Evolutionary conservation across 208 protist genomes (phyloP).

Genomic region (Tritrichomonas foetus): DNA sequence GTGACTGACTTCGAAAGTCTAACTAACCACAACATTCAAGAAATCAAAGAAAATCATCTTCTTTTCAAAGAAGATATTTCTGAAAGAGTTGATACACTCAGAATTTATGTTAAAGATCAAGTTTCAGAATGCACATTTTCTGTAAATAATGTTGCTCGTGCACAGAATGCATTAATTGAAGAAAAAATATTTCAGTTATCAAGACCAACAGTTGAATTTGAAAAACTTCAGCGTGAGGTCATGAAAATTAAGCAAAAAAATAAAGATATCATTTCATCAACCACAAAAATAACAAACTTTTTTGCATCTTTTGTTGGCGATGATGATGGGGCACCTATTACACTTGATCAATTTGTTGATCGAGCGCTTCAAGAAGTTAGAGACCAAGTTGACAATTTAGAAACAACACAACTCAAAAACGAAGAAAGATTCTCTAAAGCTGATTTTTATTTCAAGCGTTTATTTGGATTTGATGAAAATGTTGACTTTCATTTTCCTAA

Average conservation of each 20-base stretch:
- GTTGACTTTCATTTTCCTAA: no score
- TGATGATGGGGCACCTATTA: not conserved
- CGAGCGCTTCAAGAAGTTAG: not conserved
- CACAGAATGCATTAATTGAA: constrained; percentile 37
- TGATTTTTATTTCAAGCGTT: no score
- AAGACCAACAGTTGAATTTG: not conserved
- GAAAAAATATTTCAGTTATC: constrained; percentile 23
- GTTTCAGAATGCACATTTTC: not conserved
- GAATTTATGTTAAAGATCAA: not conserved
- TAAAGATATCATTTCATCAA: not conserved
- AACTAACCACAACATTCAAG: no score
- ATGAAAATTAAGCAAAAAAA: not conserved
- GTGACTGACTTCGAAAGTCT: not conserved
- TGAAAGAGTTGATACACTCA: not conserved
- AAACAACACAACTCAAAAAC: not conserved
- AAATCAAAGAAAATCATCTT: not conserved
- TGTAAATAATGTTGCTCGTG: not conserved
- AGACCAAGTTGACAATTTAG: not conserved
- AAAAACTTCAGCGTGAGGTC: not conserved
- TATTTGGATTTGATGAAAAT: not conserved
- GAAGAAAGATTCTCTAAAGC: not conserved
- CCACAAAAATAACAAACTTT: not conserved
- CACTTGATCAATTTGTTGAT: not conserved
- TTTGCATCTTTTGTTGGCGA: not conserved
- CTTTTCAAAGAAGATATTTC: not conserved